A percentile compares a stretch with the other conserved stretches of the same genome.
phyloP scores from a whole-genome alignment of 2,329 filamentous ascomycete species.

The Pseudogymnoascus sp. region DNA sequence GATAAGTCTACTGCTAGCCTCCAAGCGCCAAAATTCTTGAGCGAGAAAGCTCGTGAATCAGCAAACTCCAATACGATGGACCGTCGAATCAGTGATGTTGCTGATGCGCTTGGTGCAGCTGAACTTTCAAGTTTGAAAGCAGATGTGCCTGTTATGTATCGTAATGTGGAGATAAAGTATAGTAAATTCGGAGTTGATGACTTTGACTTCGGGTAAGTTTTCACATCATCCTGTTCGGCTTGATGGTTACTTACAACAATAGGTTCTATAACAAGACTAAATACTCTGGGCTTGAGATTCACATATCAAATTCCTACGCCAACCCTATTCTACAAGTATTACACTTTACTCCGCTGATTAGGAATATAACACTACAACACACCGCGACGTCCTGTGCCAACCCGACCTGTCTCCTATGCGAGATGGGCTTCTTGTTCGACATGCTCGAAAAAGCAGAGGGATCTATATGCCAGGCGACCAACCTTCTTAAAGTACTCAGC shows the following conservation, averaged over 20 bases:
- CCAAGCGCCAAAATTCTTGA: conserved; percentile 82
- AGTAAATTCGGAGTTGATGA: conserved; percentile 99
- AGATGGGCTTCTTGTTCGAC: conserved; percentile 91
- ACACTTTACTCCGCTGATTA: conserved; percentile 79
- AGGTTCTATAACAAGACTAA: conserved; percentile 91
- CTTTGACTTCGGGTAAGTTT: conserved; percentile 81
- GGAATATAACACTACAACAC: conserved; percentile 83
- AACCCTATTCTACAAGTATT: conserved; percentile 87
- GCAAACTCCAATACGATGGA: conserved; percentile 38
- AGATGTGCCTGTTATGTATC: conserved; percentile 82
- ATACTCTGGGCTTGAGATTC: conserved; percentile 88
- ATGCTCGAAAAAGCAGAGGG: conserved; percentile 96
- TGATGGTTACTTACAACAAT: conserved; percentile 16
- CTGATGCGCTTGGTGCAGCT: conserved; percentile 57
- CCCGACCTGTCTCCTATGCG: conserved; percentile 82
- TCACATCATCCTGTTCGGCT: not conserved
- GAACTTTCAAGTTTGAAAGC: conserved; percentile 68
- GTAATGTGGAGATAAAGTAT: conserved; percentile 95
- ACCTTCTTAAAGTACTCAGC: conserved; percentile 83
- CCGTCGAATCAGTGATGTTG: conserved; percentile 43
- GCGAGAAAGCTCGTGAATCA: conserved; percentile 76
- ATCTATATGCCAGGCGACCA: conserved; percentile 91
- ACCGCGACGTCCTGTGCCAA: conserved; percentile 75
- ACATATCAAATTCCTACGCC: conserved; percentile 94
- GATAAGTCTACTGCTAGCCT: conserved; percentile 53